A percentile compares a stretch with the other conserved stretches of the same genome.
Conservation (phyloP, 768 basidiomycete species). For the Amanita polypyramis region DNA sequence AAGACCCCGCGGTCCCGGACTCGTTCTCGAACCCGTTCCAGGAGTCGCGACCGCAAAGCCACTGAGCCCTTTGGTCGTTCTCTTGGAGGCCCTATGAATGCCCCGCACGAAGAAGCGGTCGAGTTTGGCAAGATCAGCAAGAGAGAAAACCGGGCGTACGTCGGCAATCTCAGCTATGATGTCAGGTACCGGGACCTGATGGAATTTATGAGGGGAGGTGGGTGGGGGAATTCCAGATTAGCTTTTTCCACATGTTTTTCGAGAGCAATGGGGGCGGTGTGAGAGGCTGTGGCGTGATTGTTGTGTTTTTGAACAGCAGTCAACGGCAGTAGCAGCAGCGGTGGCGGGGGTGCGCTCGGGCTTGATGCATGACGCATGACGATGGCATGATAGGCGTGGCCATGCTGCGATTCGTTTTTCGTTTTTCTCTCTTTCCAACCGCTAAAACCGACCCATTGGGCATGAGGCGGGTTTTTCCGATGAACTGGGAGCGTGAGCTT, state of each 20-base stretch:
- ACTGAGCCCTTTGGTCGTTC: slow-evolving; percentile 64
- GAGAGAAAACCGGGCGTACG: slow-evolving; percentile 96
- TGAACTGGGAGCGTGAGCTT: slow-evolving; percentile 30
- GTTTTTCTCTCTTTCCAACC: slow-evolving; percentile 6
- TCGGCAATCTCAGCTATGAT: slow-evolving; percentile 98
- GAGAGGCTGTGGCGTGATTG: slow-evolving; percentile 4
- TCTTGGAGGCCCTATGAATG: slow-evolving; percentile 84
- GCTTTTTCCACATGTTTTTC: slow-evolving; percentile 16
- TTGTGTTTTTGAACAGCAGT: neutral
- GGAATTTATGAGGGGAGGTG: slow-evolving; percentile 99
- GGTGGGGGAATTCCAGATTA: slow-evolving; percentile 59
- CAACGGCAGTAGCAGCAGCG: slow-evolving; percentile 5
- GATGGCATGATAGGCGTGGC: slow-evolving; percentile 6
- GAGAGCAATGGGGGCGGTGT: slow-evolving; percentile 18
- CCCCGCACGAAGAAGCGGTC: slow-evolving; percentile 85
- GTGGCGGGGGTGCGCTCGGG: slow-evolving; percentile 3
- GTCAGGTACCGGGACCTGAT: slow-evolving; percentile 98
- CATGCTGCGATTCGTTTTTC: slow-evolving; percentile 7
- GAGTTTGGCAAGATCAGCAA: slow-evolving; percentile 95
- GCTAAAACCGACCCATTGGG: slow-evolving; percentile 12
- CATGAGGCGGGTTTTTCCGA: slow-evolving; percentile 21
- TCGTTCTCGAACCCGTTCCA: slow-evolving; percentile 53
- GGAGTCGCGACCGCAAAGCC: slow-evolving; percentile 52
- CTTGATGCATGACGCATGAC: neutral
- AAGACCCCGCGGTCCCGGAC: slow-evolving; percentile 38